These are phyloP conservation scores for Logfia minima DNA, from an alignment of 129 eudicot genomes.

Conservation along the genomic window DNA sequence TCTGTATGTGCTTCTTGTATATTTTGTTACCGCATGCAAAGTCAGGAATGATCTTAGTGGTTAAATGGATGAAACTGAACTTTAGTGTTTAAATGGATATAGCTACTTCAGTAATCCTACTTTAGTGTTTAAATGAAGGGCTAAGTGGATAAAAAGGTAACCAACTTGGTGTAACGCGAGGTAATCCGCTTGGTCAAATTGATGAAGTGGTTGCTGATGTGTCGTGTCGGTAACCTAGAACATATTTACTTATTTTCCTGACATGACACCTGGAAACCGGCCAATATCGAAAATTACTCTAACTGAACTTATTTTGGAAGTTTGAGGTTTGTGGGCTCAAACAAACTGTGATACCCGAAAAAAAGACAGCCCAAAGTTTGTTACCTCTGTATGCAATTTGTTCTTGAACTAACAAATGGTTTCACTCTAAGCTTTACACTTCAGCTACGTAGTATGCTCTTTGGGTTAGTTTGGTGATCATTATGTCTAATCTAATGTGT, in stretches of 20 bases:
- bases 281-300: background rate
- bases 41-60: background rate
- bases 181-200: background rate
- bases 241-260: background rate
- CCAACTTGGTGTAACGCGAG: background rate
- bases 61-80: background rate
- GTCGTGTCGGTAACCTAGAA: background rate
- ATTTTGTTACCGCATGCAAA: background rate
- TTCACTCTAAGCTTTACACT: background rate
- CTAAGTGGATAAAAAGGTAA: background rate
- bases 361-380: background rate
- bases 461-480: slow-evolving; percentile 11
- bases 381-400: background rate
- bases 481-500: slow-evolving; percentile 16
- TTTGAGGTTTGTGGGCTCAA: background rate
- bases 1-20: slow-evolving; percentile 43
- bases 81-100: background rate
- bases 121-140: background rate
- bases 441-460: background rate
- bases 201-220: background rate
- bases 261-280: background rate
- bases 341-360: background rate
- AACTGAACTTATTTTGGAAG: background rate
- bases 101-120: background rate
- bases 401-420: background rate